phyloP scores from a whole-genome alignment of 2,329 filamentous ascomycete species.

The Tolypocladium ovalisporum region DNA sequence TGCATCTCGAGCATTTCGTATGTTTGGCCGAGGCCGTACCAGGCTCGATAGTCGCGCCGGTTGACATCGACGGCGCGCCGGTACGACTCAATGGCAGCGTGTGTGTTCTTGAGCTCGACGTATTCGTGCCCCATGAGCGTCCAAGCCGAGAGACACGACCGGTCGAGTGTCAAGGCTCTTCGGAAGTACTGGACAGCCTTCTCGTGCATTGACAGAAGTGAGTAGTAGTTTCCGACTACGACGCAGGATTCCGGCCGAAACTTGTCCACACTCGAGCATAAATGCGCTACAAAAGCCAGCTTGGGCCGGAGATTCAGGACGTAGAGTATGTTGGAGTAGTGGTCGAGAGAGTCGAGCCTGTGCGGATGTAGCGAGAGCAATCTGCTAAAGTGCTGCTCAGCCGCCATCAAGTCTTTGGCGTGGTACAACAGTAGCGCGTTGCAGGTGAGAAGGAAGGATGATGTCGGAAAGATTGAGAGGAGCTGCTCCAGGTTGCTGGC shows the following conservation, averaged over 20 bases:
- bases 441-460: slow-evolving; percentile 83
- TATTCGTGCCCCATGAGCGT: slow-evolving; percentile 99
- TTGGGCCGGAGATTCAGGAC: slow-evolving; percentile 83
- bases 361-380: slow-evolving; percentile 64
- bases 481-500: slow-evolving; percentile 68
- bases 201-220: slow-evolving; percentile 85
- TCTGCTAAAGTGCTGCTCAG: slow-evolving; percentile 62
- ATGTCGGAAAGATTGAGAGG: slow-evolving; percentile 73
- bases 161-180: slow-evolving; percentile 79
- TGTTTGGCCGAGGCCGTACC: slow-evolving; percentile 94
- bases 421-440: slow-evolving; percentile 84
- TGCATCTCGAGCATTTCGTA: slow-evolving; percentile 98
- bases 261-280: slow-evolving; percentile 85
- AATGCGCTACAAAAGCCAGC: slow-evolving; percentile 81
- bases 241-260: slow-evolving; percentile 96
- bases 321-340: slow-evolving; percentile 96
- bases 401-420: slow-evolving; percentile 65
- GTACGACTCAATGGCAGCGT: slow-evolving; percentile 95
- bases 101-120: slow-evolving; percentile 96
- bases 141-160: slow-evolving; percentile 88
- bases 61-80: slow-evolving; percentile 92
- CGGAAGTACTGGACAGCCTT: slow-evolving; percentile 98
- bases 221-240: slow-evolving; percentile 96
- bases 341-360: slow-evolving; percentile 80
- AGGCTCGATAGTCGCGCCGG: slow-evolving; percentile 89